These are phyloP conservation scores for Liquidambar formosana DNA, from an alignment of 164 flowering plant species.

Conservation along the genomic window DNA sequence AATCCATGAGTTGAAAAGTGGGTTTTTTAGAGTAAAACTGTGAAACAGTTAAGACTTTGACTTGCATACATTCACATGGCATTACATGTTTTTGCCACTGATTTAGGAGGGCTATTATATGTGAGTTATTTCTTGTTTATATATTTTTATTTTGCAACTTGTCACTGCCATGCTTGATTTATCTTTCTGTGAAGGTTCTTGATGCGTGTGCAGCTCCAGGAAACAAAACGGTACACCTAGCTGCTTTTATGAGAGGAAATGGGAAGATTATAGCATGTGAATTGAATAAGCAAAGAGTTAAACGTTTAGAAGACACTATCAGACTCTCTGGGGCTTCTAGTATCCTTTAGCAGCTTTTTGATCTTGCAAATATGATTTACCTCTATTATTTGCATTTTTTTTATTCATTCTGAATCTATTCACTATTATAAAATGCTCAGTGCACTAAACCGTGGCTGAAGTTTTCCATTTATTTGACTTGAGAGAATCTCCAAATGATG, in stretches of 20 bases:
- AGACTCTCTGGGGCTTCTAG: slow-evolving; percentile 79
- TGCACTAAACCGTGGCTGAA: background rate
- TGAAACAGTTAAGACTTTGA: no score
- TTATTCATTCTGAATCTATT: background rate
- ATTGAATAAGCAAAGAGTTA: slow-evolving; percentile 59
- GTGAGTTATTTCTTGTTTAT: no score
- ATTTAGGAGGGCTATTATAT: no score
- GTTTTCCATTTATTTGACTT: background rate
- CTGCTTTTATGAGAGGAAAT: slow-evolving; percentile 74
- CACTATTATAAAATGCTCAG: background rate
- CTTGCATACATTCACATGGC: no score
- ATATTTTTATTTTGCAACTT: background rate
- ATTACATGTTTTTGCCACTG: no score
- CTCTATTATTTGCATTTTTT: background rate
- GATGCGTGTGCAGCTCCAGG: slow-evolving; percentile 92
- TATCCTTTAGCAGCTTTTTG: slow-evolving; percentile 56
- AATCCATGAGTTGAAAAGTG: no score
- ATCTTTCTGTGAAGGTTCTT: slow-evolving; percentile 66
- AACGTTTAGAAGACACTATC: slow-evolving; percentile 59
- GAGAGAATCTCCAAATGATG: background rate
- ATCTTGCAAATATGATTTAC: background rate
- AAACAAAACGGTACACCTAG: slow-evolving; percentile 74
- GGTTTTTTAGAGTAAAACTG: no score
- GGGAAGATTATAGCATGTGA: slow-evolving; percentile 91
- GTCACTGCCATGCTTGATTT: background rate